Percentiles rank a stretch among this genome's conserved stretches.
These are phyloP conservation scores for Blastobotrys robertii DNA, from an alignment of 805 yeast genomes.

Conservation along the genomic window DNA sequence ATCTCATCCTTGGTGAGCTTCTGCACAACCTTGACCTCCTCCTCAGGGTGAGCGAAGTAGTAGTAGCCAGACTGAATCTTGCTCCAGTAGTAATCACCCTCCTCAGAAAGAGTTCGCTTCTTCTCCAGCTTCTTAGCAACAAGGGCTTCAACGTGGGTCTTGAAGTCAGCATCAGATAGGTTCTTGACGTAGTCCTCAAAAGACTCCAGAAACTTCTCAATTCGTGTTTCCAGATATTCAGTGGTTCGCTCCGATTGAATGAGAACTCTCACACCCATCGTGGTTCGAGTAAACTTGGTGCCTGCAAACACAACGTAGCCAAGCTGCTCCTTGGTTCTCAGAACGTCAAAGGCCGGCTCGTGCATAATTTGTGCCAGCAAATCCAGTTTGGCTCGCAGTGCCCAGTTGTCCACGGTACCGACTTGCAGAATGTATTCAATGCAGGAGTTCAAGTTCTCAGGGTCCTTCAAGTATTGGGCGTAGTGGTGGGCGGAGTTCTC, in stretches of 20 bases:
- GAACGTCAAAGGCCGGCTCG: constrained; percentile 83
- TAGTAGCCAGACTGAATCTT: constrained; percentile 68
- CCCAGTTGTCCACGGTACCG: constrained; percentile 40
- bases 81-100: constrained; percentile 53
- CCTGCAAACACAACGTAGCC: constrained; percentile 92
- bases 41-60: constrained; percentile 53
- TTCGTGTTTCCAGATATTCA: constrained; percentile 64
- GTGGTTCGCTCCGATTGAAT: constrained; percentile 79
- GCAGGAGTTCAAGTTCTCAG: constrained; percentile 71
- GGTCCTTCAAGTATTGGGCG: constrained; percentile 39
- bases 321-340: constrained; percentile 88
- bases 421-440: constrained; percentile 69
- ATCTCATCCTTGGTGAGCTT: constrained; percentile 48
- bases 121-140: constrained; percentile 57
- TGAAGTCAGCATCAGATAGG: constrained; percentile 56
- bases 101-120: constrained; percentile 71
- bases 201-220: constrained; percentile 49
- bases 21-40: constrained; percentile 48
- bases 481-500: constrained; percentile 17
- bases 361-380: constrained; percentile 61
- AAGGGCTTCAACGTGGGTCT: constrained; percentile 60
- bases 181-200: constrained; percentile 39
- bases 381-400: constrained; percentile 43
- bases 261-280: constrained; percentile 61
- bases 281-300: constrained; percentile 54